Base-by-base conservation (phyloP, 208 protist genomes). In the Trypanosoma vivax region DNA sequence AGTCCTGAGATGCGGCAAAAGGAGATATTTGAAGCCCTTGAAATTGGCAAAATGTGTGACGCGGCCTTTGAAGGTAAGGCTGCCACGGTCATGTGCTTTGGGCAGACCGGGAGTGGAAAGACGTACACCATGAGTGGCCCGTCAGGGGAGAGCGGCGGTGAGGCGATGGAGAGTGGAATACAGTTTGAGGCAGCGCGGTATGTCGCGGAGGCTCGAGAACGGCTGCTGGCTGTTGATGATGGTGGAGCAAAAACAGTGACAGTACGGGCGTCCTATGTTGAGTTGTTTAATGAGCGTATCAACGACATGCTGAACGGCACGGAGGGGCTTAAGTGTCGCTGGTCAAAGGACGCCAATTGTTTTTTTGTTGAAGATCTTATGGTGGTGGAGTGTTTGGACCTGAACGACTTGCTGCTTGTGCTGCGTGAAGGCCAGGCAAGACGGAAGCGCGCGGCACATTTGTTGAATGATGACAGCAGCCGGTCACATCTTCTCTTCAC, bases 401-500 rank as follows among this genome's bases (percentile, higher is more conserved):
- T 53, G n/a, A 78, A 83, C 3, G 90, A 96, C 51, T 69, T 95
- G 25, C 25, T 91, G 25, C 24, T 79, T 19, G 83, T 95, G 37
- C 60, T 96, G 30, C 65, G 78, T 6, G 79, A 96, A 49, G 94
- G 92, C 1, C 73, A 89, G 56, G 45, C 62, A 10, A 81, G 86
- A 48, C 80, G 91, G 27, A 77, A 91, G 34, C 73, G 77, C 2
- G 72, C 79, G 16, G 59, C 50, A 19, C 88, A 94, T 49, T 51
- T 79, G 3, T 63, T 96, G 35, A 98, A 97, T 58, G 54, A 29
- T 11, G 79, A 94, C 58, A 96, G 79, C 59, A 93, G 73, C 50
- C 83, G 93, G 49, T 95, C 86, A 10, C 93, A 97, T 72, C 73
- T 76, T 10, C 67, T 97, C 31, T 94, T 96, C 64, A 95, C 93